Conservation (phyloP, 176 grass and related monocot genomes). For the Poa annua region DNA sequence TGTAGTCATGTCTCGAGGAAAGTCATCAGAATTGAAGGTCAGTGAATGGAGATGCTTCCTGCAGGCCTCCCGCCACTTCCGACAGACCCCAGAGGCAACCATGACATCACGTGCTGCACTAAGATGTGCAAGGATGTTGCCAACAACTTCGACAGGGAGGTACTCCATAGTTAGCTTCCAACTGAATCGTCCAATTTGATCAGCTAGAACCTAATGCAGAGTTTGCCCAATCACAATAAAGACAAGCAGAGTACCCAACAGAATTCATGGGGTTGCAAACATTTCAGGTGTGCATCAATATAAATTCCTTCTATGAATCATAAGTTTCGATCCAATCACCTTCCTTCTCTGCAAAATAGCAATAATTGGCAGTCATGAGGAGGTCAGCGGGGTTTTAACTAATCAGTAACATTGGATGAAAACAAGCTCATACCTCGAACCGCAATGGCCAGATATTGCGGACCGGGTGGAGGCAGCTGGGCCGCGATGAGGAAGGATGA, state of each 20-base stretch:
- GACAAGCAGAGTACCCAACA: not conserved
- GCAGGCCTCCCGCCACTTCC: constrained; percentile 83
- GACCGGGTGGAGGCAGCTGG: not conserved
- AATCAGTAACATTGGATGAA: constrained; percentile 3
- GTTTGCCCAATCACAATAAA: not conserved
- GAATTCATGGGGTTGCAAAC: constrained; percentile 16
- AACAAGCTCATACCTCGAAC: not conserved
- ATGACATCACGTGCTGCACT: constrained; percentile 73
- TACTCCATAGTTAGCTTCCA: constrained; percentile 63
- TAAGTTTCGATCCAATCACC: constrained; percentile 14
- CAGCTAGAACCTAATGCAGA: constrained; percentile 4
- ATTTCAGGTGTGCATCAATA: not conserved
- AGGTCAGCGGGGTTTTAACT: not conserved
- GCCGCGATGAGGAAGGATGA: not conserved
- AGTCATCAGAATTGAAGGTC: constrained; percentile 80
- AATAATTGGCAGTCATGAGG: not conserved
- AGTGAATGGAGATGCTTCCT: constrained; percentile 76
- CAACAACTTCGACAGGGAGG: constrained; percentile 91
- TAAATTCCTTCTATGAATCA: not conserved
- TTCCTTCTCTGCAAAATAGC: constrained; percentile 40
- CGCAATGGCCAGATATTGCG: not conserved
- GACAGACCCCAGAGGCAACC: constrained; percentile 74
- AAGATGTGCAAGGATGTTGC: constrained; percentile 88
- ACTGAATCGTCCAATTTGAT: constrained; percentile 4
- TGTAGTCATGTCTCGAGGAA: constrained; percentile 73